Conservation (phyloP, 139 green algal genomes). For the Auxenochlorella pyrenoidosa region DNA sequence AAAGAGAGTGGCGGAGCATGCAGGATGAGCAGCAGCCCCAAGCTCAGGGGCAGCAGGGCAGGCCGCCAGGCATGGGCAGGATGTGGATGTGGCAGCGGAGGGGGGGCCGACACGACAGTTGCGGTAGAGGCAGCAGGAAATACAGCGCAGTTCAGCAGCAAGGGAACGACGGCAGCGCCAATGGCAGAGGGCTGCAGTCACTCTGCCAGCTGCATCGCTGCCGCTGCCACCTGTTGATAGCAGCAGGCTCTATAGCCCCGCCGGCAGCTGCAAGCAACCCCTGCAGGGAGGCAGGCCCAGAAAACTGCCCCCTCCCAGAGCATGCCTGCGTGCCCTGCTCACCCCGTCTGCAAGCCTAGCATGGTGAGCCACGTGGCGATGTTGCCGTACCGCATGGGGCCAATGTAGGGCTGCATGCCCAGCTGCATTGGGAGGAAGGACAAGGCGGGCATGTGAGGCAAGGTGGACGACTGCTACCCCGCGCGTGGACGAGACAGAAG, state of each 20-base stretch:
- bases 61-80: not conserved
- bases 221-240: no score
- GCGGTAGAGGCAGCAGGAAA: no score
- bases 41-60: not conserved
- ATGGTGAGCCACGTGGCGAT: conserved; percentile 44
- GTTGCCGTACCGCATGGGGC: conserved; percentile 38
- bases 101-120: not conserved
- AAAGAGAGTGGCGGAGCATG: not conserved
- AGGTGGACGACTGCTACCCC: not conserved
- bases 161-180: no score
- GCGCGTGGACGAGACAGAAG: no score
- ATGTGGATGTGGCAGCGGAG: not conserved
- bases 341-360: conserved; percentile 23
- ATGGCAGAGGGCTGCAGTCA: no score
- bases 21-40: not conserved
- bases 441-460: not conserved
- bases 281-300: no score
- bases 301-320: not conserved
- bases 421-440: not conserved
- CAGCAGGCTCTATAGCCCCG: no score
- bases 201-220: no score
- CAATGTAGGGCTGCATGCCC: conserved; percentile 40
- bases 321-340: not conserved
- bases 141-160: no score
- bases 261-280: no score